Evolutionary conservation across 2,329 filamentous ascomycete species (phyloP).

Genomic region (Sporothrix schenckii): DNA sequence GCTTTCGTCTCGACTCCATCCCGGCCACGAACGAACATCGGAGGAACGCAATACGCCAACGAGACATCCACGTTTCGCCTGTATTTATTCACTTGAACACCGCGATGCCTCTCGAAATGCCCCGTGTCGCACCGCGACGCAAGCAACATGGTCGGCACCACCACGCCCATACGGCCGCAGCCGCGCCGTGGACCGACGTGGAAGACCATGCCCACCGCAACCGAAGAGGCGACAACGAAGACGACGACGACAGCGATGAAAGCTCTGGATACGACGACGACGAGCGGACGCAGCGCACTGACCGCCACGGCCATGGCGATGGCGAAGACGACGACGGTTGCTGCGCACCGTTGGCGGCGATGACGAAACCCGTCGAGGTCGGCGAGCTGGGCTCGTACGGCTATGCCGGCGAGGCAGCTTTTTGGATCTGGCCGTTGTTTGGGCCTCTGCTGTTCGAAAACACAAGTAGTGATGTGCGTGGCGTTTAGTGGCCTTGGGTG

Average conservation of each 20-base stretch:
- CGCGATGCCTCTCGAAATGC: conserved; percentile 29
- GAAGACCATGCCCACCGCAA: conserved; percentile 9
- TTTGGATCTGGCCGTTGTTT: conserved; percentile 64
- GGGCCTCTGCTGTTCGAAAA: conserved; percentile 75
- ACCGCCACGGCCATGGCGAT: neutral
- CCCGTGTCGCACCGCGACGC: conserved; percentile 26
- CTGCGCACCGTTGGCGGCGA: conserved; percentile 47
- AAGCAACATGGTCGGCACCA: conserved; percentile 3
- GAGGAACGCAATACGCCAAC: neutral
- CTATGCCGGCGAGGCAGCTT: conserved; percentile 47
- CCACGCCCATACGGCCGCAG: neutral
- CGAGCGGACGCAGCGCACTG: neutral
- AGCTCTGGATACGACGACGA: neutral
- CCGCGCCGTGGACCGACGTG: conserved; percentile 20
- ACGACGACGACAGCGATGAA: conserved; percentile 16
- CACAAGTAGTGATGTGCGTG: conserved; percentile 66
- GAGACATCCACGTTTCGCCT: neutral
- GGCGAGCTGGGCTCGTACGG: conserved; percentile 45
- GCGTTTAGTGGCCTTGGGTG: too few species aligned
- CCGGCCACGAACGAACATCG: neutral
- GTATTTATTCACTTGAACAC: neutral
- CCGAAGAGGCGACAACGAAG: neutral
- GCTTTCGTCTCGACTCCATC: conserved; percentile 19
- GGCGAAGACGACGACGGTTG: conserved; percentile 37
- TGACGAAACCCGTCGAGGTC: conserved; percentile 52